Evolutionary conservation across 805 yeast genomes (phyloP), one percentile per base, ranked within the genome.

Genomic region (Suhomyces vadensis): DNA sequence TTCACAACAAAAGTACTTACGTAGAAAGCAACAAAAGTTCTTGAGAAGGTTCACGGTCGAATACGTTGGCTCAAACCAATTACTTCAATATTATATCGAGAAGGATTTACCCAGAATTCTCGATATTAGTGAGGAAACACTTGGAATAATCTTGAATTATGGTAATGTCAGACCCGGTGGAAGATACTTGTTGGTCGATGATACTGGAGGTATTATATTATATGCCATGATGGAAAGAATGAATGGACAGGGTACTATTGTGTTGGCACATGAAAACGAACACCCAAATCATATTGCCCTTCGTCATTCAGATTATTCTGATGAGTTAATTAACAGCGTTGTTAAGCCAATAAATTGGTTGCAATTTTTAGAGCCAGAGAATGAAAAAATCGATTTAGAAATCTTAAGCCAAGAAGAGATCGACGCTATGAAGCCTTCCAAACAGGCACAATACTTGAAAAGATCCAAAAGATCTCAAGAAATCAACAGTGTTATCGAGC

Each of bases 121-220:
- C 64, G 96, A 90, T 58, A 69, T 94, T 75, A 87, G 95, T 53
- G 83, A 83, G 47, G 99, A 94, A 65, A 73, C 91, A 1, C 61
- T 94, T 27, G 96, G 95, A 0, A 69, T 86, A 63, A 67, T 89
- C 56, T 67, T 94, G 66, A 83, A 83, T 48, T 74, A 85, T 53
- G 96, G 85, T 1, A 89, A 92, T 58, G 78, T 94, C 25, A 81
- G 83, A 57, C 90, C 96, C 0, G 96, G 96, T 8, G 98, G 99
- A 1, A 81, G 78, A 46, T 94, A 94, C 57, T 69, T 94, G 17
- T 83, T 92, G 3, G 74, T 89, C 43, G 99, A 94, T 58, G 99
- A 94, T 58, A 85, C 96, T n/a, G 91, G 96, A 24, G 97, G 98
- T 5, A 74, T 92, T n/a, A 60, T 94, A 1, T 78, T 87, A 5